Base-by-base conservation (phyloP, 208 protist genomes). In the Blastocrithidia nonstop region DNA sequence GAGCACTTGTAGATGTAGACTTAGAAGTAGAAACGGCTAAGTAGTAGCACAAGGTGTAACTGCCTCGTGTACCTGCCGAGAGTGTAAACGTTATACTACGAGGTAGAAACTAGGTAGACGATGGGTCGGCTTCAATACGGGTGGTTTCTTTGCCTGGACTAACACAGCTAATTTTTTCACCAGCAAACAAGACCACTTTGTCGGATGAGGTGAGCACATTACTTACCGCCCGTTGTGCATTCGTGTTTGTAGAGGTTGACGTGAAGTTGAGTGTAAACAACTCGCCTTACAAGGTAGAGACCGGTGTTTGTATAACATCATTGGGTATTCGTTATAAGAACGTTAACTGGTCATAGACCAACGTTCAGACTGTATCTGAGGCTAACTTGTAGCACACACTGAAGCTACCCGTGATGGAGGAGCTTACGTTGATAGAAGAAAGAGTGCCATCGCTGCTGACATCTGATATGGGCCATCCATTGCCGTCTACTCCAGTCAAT, bases 341-440 rank as follows among this genome's bases (percentile, higher is more conserved):
- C 39, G 45, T 49, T 19, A 93, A 69, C 59, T 74, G 52, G 24
- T 57, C 47, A 61, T 93, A 88, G 29, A 93, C 74, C n/a, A 85
- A 56, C 19, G 85, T 93, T 80, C 85, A 93, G 28, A 90, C 77
- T 29, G 62, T 68, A 43, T 93, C 85, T 13, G 46, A 41, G 19
- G 57, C 60, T 16, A 89, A 70, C 7, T 66, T 63, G 60, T 93
- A 93, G 48, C 85, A 93, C 46, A 93, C 77, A 44, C 69, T 88
- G 54, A 65, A 90, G 3, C 23, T 66, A 4, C 76, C 85, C 6
- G 37, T 62, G 8, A 25, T 45, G 6, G n/a, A 64, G 6, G 71
- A 54, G 26, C 59, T 80, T 47, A 93, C 70, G 57, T 70, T 77
- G 37, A 93, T 47, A 24, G 54, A 44, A 15, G 70, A 46, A 25